Evolutionary conservation across 179 eudicot species (phyloP), one percentile per base, ranked within the genome.

Genomic region (Pouteria campechiana): DNA sequence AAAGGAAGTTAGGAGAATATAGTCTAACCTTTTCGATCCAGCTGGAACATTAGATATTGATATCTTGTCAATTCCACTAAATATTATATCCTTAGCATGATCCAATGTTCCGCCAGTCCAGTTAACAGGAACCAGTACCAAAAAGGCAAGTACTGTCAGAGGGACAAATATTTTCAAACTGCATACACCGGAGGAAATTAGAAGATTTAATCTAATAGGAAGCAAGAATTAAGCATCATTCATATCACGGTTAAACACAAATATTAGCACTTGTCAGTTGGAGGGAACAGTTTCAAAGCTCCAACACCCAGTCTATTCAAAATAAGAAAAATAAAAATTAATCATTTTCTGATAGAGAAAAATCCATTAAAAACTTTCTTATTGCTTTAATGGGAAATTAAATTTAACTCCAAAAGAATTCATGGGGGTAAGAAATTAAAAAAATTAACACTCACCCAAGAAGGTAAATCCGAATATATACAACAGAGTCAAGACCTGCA

Each of bases 91-190:
- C 50, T 50, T 52, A 25, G 68, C 48, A 11, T 37, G 28, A 21
- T 54, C 76, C 57, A 90, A 63, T 58, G 70, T 55, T 46, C 30
- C 17, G 14, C 90, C 96, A 3, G 92, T 82, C 74, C 63, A 86
- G 65, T 90, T 90, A 37, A 90, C 84, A 34, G 98, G 98, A 25
- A 86, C 62, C 70, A 90, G 46, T 37, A 90, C 80, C 23, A 46
- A 65, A 64, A 86, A 76, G 53, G 94, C 78, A 27, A 90, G 72
- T 25, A 65, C 22, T 25, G 93, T 56, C 17, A 86, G 79, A 3
- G 98, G 98, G 49, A 75, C 80, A 73, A 90, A 90, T 52, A 90
- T 87, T 52, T 90, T 90, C 84, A 90, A 70, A 23, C 98, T 90
- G 96, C 78, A 74, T 11, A 49, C 21, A 29, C 28, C 11, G 15